A percentile compares a stretch with the other conserved stretches of the same genome.
Evolutionary conservation across 2,329 filamentous ascomycete species (phyloP).

Genomic region (Sclerotinia spermophila): DNA sequence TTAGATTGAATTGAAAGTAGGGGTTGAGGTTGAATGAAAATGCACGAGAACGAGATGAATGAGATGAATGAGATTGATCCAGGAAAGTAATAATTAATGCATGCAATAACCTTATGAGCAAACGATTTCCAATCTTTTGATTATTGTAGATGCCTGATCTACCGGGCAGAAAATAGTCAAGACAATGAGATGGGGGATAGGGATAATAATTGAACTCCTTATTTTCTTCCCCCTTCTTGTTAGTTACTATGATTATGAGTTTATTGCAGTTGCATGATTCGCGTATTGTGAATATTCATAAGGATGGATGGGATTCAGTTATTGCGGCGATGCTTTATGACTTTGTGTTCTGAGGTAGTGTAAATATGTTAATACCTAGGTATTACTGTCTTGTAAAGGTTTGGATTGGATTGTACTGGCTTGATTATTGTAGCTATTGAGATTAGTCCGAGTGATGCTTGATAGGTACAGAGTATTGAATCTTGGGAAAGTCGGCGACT

Average conservation of each 20-base stretch:
- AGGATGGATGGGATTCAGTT: background rate
- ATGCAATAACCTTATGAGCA: slow-evolving; percentile 6
- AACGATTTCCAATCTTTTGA: slow-evolving; percentile 7
- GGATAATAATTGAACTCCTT: background rate
- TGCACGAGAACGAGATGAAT: slow-evolving; percentile 1
- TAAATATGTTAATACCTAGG: too few species aligned
- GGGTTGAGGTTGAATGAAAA: background rate
- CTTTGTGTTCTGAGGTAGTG: background rate
- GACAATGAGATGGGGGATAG: background rate
- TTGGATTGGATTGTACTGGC: background rate
- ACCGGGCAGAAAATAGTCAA: background rate
- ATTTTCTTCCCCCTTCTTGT: background rate
- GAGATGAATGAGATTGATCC: background rate
- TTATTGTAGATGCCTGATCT: background rate
- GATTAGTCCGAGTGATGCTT: too few species aligned
- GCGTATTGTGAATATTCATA: background rate
- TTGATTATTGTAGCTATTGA: background rate
- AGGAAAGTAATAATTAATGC: background rate
- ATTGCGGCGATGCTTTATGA: background rate
- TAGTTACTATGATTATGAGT: background rate
- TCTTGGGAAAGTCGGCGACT: background rate
- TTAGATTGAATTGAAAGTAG: slow-evolving; percentile 1
- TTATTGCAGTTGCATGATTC: background rate
- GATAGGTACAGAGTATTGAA: too few species aligned
- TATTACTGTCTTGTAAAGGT: too few species aligned